phyloP scores from a whole-genome alignment of 2,329 filamentous ascomycete species.

The Ampelomyces quisqualis region DNA sequence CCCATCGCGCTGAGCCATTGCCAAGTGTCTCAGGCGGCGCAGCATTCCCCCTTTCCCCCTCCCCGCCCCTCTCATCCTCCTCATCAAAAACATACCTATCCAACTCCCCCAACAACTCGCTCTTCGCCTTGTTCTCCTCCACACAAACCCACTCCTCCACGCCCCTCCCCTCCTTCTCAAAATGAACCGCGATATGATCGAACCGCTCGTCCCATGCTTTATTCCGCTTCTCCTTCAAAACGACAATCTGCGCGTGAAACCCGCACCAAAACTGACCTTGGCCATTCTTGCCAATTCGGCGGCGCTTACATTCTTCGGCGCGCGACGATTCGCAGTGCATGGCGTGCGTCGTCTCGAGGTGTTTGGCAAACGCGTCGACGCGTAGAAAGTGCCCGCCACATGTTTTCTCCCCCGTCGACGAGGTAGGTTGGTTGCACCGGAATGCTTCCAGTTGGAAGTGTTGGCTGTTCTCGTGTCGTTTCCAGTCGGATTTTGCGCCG shows the following conservation, averaged over 20 bases:
- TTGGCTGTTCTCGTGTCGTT: conserved; percentile 80
- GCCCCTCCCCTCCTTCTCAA: conserved; percentile 55
- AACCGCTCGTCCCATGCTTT: conserved; percentile 63
- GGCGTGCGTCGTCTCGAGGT: conserved; percentile 59
- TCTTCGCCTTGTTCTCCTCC: conserved; percentile 42
- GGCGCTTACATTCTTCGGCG: conserved; percentile 52
- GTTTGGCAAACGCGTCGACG: conserved; percentile 60
- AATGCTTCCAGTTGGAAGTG: conserved; percentile 72
- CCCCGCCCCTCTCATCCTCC: conserved; percentile 14
- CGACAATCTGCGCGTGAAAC: conserved; percentile 65
- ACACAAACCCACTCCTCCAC: conserved; percentile 60
- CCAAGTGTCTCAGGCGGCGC: too few relatives aligned
- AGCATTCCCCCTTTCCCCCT: conserved; percentile 5
- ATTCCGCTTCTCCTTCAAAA: conserved; percentile 52
- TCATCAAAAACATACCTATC: conserved; percentile 24
- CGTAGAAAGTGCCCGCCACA: conserved; percentile 64
- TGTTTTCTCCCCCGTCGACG: background rate
- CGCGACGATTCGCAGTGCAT: conserved; percentile 25
- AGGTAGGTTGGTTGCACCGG: conserved; percentile 60
- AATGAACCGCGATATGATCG: conserved; percentile 76
- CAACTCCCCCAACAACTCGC: conserved; percentile 22
- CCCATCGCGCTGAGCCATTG: too few relatives aligned
- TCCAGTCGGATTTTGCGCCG: conserved; percentile 95
- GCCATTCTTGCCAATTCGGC: conserved; percentile 64
- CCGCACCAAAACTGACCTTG: conserved; percentile 81